Conservation (phyloP, 2,329 filamentous ascomycete genomes). For the Penicillium sp. region DNA sequence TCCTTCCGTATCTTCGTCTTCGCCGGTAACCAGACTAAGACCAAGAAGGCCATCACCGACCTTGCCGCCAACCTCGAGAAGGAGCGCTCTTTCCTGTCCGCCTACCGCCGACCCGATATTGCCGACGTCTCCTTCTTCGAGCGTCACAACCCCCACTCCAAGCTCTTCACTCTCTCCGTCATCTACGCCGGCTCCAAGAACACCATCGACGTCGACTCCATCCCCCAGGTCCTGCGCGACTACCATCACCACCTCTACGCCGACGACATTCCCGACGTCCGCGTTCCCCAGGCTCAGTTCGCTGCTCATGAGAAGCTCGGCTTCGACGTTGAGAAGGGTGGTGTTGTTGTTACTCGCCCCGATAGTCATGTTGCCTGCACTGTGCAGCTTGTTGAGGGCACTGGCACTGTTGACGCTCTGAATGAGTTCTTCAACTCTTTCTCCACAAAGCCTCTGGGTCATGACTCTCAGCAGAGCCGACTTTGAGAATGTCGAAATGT, state of each 20-base stretch:
- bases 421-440: constrained; percentile 81
- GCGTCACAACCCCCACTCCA: constrained; percentile 78
- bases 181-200: constrained; percentile 69
- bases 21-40: constrained; percentile 66
- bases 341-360: constrained; percentile 79
- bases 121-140: constrained; percentile 72
- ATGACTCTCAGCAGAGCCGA: constrained; percentile 37
- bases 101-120: constrained; percentile 64
- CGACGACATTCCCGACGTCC: constrained; percentile 75
- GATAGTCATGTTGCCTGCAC: constrained; percentile 86
- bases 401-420: constrained; percentile 75
- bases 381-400: constrained; percentile 71
- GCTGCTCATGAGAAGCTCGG: constrained; percentile 88
- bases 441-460: constrained; percentile 56
- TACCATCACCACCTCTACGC: constrained; percentile 85
- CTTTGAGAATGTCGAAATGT: constrained; percentile 23
- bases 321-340: constrained; percentile 69
- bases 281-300: constrained; percentile 68
- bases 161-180: constrained; percentile 77
- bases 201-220: constrained; percentile 71
- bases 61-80: constrained; percentile 66
- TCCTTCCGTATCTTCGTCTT: constrained; percentile 86
- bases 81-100: constrained; percentile 70
- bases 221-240: constrained; percentile 69
- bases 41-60: constrained; percentile 66